phyloP scores from a whole-genome alignment of 768 basidiomycete genomes.

The Zangia roseola region DNA sequence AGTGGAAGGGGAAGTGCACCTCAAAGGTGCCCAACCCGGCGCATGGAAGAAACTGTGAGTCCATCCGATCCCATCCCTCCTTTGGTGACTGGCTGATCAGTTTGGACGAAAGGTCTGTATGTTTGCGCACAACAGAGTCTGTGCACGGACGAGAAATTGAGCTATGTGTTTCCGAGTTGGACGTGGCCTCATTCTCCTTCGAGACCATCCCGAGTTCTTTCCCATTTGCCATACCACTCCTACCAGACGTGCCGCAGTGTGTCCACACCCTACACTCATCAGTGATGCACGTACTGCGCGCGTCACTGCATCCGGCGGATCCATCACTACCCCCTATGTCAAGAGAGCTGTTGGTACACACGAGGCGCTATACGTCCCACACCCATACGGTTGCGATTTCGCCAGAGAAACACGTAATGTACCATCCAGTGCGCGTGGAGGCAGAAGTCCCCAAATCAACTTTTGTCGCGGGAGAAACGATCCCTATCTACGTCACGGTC shows the following conservation, averaged over 20 bases:
- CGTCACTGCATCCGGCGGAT: constrained; percentile 56
- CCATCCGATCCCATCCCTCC: constrained; percentile 11
- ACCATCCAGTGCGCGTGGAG: constrained; percentile 65
- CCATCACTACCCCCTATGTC: constrained; percentile 39
- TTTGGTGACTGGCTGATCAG: constrained; percentile 13
- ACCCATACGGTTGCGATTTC: constrained; percentile 51
- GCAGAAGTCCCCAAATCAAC: constrained; percentile 71
- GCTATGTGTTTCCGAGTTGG: constrained; percentile 55
- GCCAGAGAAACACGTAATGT: constrained; percentile 57
- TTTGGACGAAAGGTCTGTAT: constrained; percentile 50
- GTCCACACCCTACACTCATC: constrained; percentile 74
- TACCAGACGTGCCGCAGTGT: constrained; percentile 79
- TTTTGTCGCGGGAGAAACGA: constrained; percentile 68
- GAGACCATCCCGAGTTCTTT: constrained; percentile 56
- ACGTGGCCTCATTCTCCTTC: constrained; percentile 48
- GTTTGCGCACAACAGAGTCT: constrained; percentile 64
- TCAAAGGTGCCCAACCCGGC: constrained; percentile 63
- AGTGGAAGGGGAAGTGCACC: constrained; percentile 84
- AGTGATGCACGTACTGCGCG: constrained; percentile 68
- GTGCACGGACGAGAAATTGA: constrained; percentile 65
- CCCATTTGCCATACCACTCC: constrained; percentile 81
- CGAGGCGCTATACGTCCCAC: constrained; percentile 72
- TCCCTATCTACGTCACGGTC: constrained; percentile 78
- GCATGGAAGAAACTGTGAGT: constrained; percentile 74
- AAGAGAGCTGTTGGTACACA: constrained; percentile 66